Percentiles rank a stretch among this genome's conserved stretches.
Conservation (phyloP, 371 early-diverging fungal genomes). For the Syncephalastrum sp. region DNA sequence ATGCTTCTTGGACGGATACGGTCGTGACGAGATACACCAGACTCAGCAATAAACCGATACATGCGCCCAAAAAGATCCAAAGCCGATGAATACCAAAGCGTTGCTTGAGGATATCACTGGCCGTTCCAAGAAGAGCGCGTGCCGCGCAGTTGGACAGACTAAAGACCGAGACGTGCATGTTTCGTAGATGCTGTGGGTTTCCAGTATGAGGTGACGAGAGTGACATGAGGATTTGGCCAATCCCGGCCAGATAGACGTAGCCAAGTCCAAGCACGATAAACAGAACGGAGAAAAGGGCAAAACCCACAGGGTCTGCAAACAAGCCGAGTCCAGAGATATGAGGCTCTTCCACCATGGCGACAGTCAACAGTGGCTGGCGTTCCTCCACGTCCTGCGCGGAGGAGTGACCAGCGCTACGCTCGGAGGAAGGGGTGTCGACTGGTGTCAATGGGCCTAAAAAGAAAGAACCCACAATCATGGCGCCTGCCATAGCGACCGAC, state of each 20-base stretch:
- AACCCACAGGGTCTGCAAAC: conserved; percentile 34
- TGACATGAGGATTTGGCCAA: conserved; percentile 36
- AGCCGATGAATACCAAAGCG: conserved; percentile 36
- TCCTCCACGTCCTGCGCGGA: conserved; percentile 11
- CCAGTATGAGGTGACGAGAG: conserved; percentile 16
- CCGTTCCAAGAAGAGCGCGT: conserved; percentile 38
- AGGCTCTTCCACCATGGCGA: conserved; percentile 3
- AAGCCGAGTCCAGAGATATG: conserved; percentile 25
- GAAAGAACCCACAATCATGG: conserved; percentile 33
- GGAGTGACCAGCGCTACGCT: not conserved
- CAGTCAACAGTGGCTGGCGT: conserved; percentile 1
- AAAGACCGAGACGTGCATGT: conserved; percentile 39
- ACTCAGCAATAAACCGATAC: conserved; percentile 17
- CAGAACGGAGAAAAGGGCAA: conserved; percentile 31
- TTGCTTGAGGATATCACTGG: conserved; percentile 40
- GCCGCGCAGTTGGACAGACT: conserved; percentile 49
- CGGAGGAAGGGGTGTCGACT: conserved; percentile 1
- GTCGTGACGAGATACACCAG: conserved; percentile 19
- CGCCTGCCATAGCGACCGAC: conserved; percentile 23
- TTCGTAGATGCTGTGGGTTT: conserved; percentile 35
- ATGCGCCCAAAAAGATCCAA: conserved; percentile 38
- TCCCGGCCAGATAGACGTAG: conserved; percentile 43
- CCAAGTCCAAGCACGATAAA: conserved; percentile 44
- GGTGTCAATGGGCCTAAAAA: conserved; percentile 24
- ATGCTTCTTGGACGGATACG: conserved; percentile 10